Conservation (phyloP, 345 rosid genomes). For the Murraya koenigii region DNA sequence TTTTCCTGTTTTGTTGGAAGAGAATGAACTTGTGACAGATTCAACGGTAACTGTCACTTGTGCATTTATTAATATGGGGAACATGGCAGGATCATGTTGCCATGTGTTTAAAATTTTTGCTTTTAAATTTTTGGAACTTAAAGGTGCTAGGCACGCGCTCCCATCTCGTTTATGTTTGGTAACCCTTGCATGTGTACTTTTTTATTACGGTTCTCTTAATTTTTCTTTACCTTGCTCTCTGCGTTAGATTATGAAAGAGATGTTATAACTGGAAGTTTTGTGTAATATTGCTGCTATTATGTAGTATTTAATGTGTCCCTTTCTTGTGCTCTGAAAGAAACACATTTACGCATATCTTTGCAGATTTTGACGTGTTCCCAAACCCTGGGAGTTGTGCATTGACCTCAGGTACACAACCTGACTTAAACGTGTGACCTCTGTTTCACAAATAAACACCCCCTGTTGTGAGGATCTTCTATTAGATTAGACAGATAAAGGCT, state of each 20-base stretch:
- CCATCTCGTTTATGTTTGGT: not conserved
- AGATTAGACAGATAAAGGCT: not conserved
- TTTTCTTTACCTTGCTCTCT: too few species aligned
- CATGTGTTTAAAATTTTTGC: not conserved
- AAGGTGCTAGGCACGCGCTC: not conserved
- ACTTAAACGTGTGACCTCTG: not conserved
- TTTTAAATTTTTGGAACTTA: not conserved
- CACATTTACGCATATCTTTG: not conserved
- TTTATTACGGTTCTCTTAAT: not conserved
- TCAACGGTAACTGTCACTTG: not conserved
- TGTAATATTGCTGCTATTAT: not conserved
- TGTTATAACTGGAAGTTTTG: not conserved
- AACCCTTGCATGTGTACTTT: not conserved
- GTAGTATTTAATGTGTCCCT: not conserved
- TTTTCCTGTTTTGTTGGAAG: not conserved
- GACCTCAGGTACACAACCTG: constrained; percentile 2
- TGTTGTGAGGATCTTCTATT: not conserved
- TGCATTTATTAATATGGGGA: not conserved
- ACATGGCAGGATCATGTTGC: not conserved
- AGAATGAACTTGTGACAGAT: not conserved
- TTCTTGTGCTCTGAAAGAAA: not conserved
- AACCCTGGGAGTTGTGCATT: not conserved
- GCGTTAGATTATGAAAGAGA: not conserved
- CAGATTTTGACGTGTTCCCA: not conserved
- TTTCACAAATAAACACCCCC: not conserved